Evolutionary conservation across 2,329 filamentous ascomycete genomes (phyloP), one percentile per base, ranked within the genome.

Genomic region (Colletotrichum melonis): DNA sequence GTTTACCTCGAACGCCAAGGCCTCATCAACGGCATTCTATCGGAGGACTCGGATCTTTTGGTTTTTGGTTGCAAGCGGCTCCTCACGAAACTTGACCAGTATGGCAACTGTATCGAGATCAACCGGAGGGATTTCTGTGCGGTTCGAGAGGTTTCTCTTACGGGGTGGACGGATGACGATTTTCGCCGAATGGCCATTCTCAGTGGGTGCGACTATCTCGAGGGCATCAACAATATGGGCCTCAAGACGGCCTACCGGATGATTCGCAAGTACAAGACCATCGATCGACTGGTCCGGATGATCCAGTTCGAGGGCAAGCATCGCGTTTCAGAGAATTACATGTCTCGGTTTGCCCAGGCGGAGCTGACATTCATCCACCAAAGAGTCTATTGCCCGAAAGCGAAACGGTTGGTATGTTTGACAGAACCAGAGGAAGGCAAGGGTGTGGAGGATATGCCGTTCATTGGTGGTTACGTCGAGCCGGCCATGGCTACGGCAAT

Each of bases 181-280:
- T 99, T 99, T 78, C 91, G 97, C 72, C 92, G 92, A 66, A 99
- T 99, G 97, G 95, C 95, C 54, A 99, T 99, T 76, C 85, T 99
- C 73, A 98, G 95, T 80, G 97, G 97, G 8, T 99, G 97, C 80
- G 97, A 99, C 81, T 99, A 99, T 81, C 88, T 98, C n/a, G 87
- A 92, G 2, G 93, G 93, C 72, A 94, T 99, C 74, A 92, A 91
- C 69, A 93, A 93, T 63, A 91, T 99, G 82, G 97, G 97, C 0
- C 83, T 99, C 69, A 98, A 98, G 86, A 98, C 95, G 6, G 96
- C 97, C 0, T 94, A 99, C 82, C 92, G 95, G 57, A 90, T 97
- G 85, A 89, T 99, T 72, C 92, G 96, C 73, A 98, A 97, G 82
- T 91, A 98, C 84, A 98, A 96, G 82, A 94, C 91, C 0, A 90